A percentile compares a stretch with the other conserved stretches of the same genome.
Conservation (phyloP, 768 basidiomycete species). For the Mycena vitilis region DNA sequence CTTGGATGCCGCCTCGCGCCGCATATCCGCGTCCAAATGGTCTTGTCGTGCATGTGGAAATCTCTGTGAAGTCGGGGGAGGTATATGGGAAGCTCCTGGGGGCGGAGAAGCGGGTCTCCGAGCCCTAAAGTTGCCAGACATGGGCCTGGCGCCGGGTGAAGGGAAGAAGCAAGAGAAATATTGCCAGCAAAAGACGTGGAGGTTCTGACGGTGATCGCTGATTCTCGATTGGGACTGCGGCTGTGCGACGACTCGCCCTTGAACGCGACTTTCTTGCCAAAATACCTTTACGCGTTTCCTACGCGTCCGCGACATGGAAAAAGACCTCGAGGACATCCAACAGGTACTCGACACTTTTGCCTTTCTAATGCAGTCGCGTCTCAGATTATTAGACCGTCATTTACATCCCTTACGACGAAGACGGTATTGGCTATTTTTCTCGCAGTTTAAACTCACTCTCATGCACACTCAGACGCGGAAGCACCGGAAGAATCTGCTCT, state of each 20-base stretch:
- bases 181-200: conserved; percentile 26
- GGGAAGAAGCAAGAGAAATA: conserved; percentile 2
- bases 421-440: background rate
- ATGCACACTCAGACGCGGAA: conserved; percentile 1
- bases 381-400: conserved; percentile 14
- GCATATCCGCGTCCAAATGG: conserved; percentile 79
- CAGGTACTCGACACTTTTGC: background rate
- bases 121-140: conserved; percentile 70
- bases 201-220: conserved; percentile 8
- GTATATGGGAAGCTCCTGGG: conserved; percentile 53
- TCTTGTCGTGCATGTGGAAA: conserved; percentile 76
- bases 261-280: no score
- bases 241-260: background rate
- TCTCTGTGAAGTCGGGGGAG: conserved; percentile 57
- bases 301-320: conserved; percentile 6
- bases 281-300: no score
- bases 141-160: conserved; percentile 28
- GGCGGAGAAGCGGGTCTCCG: conserved; percentile 79
- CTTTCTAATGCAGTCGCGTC: background rate
- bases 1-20: conserved; percentile 75
- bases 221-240: conserved; percentile 10
- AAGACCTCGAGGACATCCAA: conserved; percentile 16
- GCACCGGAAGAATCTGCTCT: background rate
- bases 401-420: conserved; percentile 25
- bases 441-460: background rate